A percentile compares a stretch with the other conserved stretches of the same genome.
Conservation (phyloP, 176 grass and related monocot species). For the Aegilops longissima region DNA sequence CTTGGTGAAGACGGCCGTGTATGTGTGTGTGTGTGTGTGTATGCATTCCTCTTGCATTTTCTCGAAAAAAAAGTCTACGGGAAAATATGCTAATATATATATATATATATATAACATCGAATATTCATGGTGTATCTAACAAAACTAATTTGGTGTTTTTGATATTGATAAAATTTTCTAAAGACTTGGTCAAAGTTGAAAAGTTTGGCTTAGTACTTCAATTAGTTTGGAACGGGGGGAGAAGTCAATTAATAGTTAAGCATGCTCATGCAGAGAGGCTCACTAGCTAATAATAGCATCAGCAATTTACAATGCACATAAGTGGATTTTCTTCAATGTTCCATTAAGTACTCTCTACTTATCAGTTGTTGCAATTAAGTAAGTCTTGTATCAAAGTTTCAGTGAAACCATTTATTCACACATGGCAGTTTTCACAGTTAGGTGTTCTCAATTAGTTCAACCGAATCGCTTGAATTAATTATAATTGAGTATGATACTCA, state of each 20-base stretch:
- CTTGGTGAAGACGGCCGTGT: too few relatives aligned
- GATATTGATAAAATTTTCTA: too few relatives aligned
- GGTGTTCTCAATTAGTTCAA: slow-evolving; percentile 9
- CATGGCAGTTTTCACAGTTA: neutral
- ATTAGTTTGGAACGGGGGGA: too few relatives aligned
- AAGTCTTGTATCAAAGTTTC: slow-evolving; percentile 21
- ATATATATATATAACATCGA: too few relatives aligned
- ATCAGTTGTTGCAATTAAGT: neutral
- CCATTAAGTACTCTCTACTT: neutral
- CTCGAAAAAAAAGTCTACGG: too few relatives aligned
- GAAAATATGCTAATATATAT: too few relatives aligned
- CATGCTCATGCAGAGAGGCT: slow-evolving; percentile 8
- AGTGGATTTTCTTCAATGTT: slow-evolving; percentile 4
- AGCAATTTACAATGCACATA: slow-evolving; percentile 12
- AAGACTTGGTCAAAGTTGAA: too few relatives aligned
- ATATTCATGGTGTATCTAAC: too few relatives aligned
- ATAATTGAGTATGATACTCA: neutral
- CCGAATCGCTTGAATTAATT: neutral
- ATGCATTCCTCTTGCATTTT: too few relatives aligned
- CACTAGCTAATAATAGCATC: slow-evolving; percentile 1
- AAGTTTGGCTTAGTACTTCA: too few relatives aligned
- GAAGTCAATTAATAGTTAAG: neutral
- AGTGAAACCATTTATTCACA: neutral
- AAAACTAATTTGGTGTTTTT: too few relatives aligned
- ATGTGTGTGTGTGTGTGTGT: too few relatives aligned